Conservation (phyloP, 1,139 yeast species). For the Geotrichum europaeum region DNA sequence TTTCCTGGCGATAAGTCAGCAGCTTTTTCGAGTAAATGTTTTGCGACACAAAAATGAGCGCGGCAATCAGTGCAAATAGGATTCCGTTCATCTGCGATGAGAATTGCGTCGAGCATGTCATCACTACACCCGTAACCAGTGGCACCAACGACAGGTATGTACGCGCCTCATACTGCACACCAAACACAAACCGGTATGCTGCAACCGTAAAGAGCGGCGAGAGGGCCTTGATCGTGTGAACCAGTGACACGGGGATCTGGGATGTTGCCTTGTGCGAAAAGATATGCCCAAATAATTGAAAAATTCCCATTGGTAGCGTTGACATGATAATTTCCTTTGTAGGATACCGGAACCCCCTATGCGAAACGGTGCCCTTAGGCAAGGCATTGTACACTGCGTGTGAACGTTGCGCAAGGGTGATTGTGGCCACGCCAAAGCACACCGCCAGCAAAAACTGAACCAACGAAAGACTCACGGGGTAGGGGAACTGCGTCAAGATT, state of each 20-base stretch:
- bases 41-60: slow-evolving; percentile 83
- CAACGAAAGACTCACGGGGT: slow-evolving; percentile 82
- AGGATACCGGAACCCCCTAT: slow-evolving; percentile 42
- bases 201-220: slow-evolving; percentile 85
- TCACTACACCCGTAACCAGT: slow-evolving; percentile 72
- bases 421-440: slow-evolving; percentile 46
- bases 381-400: slow-evolving; percentile 23
- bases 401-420: slow-evolving; percentile 23
- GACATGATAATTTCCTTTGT: slow-evolving; percentile 51
- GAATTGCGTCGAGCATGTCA: slow-evolving; percentile 55
- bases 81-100: slow-evolving; percentile 55
- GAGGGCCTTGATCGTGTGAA: slow-evolving; percentile 85
- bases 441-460: slow-evolving; percentile 73
- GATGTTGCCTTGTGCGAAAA: slow-evolving; percentile 86
- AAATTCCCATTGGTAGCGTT: slow-evolving; percentile 87
- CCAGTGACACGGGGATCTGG: slow-evolving; percentile 81
- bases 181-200: slow-evolving; percentile 60
- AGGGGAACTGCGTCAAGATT: slow-evolving; percentile 60
- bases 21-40: slow-evolving; percentile 85
- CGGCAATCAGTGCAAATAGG: slow-evolving; percentile 68
- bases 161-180: slow-evolving; percentile 49
- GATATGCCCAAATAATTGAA: slow-evolving; percentile 86
- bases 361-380: slow-evolving; percentile 32
- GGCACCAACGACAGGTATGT: slow-evolving; percentile 78
- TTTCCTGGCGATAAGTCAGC: slow-evolving; percentile 42